A percentile compares a stretch with the other conserved stretches of the same genome.
Conservation (phyloP, 257 asterid species). For the Cruciata laevipes region DNA sequence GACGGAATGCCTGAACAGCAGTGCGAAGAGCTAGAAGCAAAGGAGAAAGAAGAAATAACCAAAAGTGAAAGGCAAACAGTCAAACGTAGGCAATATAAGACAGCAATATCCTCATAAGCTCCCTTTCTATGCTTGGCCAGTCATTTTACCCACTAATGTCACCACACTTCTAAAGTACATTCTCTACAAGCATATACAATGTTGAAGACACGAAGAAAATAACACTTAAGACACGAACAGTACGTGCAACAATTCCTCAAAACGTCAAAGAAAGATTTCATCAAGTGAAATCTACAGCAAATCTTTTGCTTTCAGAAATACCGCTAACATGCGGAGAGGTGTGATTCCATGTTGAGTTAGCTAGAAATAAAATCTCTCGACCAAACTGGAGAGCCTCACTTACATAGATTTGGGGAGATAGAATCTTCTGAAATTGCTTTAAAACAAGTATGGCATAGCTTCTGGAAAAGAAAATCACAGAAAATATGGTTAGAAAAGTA, state of each 20-base stretch:
- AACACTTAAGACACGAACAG: neutral
- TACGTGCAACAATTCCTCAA: neutral
- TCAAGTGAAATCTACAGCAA: neutral
- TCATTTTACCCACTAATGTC: neutral
- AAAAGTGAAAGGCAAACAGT: neutral
- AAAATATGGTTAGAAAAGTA: conserved; percentile 2
- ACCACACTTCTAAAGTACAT: neutral
- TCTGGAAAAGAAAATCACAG: conserved; percentile 49
- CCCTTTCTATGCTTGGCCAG: neutral
- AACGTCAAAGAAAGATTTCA: neutral
- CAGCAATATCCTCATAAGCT: neutral
- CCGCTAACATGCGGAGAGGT: neutral
- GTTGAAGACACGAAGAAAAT: neutral
- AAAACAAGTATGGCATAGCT: conserved; percentile 79
- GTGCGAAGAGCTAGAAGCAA: conserved; percentile 61
- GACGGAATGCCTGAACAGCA: conserved; percentile 79
- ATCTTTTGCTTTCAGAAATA: neutral
- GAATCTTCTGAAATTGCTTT: conserved; percentile 59
- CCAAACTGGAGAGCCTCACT: conserved; percentile 26
- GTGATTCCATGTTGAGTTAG: neutral
- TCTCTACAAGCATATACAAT: neutral
- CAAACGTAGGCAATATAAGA: neutral
- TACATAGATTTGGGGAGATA: conserved; percentile 77
- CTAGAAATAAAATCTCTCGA: neutral
- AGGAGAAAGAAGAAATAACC: neutral